Conservation (phyloP, 1,139 yeast species). For the Pichia sp. region DNA sequence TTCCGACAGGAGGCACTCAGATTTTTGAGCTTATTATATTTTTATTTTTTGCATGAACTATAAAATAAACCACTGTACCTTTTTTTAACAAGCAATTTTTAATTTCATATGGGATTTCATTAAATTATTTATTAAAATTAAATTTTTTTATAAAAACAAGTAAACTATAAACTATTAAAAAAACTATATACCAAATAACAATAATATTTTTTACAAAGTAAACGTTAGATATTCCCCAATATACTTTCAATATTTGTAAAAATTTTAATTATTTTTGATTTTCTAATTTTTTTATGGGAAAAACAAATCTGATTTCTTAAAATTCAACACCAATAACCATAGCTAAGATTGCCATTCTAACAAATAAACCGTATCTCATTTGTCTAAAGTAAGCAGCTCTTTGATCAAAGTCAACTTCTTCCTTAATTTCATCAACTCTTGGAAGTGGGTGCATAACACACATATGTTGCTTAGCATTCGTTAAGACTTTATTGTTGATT, state of each 20-base stretch:
- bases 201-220: not conserved
- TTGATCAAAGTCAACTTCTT: constrained; percentile 98
- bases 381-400: constrained; percentile 99
- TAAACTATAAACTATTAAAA: not conserved
- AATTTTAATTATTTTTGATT: not conserved
- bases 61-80: too few species aligned
- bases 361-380: constrained; percentile 96
- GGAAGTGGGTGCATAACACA: constrained; percentile 99
- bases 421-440: constrained; percentile 91
- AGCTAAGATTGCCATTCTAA: constrained; percentile 97
- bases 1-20: constrained; percentile 76
- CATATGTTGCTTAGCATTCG: constrained; percentile 96
- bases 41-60: too few species aligned
- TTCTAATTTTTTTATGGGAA: not conserved
- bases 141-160: not conserved
- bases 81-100: too few species aligned
- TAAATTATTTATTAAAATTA: not conserved
- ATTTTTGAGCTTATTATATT: too few species aligned
- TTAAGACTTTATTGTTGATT: constrained; percentile 85
- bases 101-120: not conserved
- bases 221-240: constrained; percentile 20
- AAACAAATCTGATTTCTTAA: constrained; percentile 9
- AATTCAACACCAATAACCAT: constrained; percentile 81
- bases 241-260: constrained; percentile 4
- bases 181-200: too few species aligned